A percentile compares a stretch with the other conserved stretches of the same genome.
Conservation (phyloP, 257 asterid genomes). For the Solanum raphanifolium region DNA sequence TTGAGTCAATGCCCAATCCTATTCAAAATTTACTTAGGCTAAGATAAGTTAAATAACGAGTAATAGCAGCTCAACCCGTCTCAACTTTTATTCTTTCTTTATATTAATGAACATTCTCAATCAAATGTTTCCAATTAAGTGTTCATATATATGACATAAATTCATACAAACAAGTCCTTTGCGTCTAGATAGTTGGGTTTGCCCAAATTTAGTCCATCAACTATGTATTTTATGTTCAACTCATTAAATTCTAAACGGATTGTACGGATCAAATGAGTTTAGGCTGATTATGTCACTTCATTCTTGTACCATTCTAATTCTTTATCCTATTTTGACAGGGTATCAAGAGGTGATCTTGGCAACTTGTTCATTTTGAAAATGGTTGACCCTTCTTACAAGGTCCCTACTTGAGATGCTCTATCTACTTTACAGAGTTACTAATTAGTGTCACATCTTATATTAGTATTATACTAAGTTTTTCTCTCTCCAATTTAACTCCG, state of each 20-base stretch:
- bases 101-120: too few relatives aligned
- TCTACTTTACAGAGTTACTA: not conserved
- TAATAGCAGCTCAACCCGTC: not conserved
- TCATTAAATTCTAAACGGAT: not conserved
- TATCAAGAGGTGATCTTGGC: slow-evolving; percentile 86
- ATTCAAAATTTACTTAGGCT: too few relatives aligned
- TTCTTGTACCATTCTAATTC: not conserved
- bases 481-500: not conserved
- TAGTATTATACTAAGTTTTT: not conserved
- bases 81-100: not conserved
- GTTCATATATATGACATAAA: not conserved
- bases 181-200: not conserved
- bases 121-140: not conserved
- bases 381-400: slow-evolving; percentile 63
- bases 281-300: too few relatives aligned
- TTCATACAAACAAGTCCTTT: not conserved
- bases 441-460: not conserved
- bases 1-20: not conserved
- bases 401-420: slow-evolving; percentile 28
- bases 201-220: not conserved
- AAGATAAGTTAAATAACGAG: not conserved
- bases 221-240: not conserved
- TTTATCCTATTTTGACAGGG: slow-evolving; percentile 25
- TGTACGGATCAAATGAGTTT: not conserved
- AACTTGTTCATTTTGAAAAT: slow-evolving; percentile 73